Evolutionary conservation across 1,139 yeast genomes (phyloP), one percentile per base, ranked within the genome.

Genomic region (Blastobotrys elegans): DNA sequence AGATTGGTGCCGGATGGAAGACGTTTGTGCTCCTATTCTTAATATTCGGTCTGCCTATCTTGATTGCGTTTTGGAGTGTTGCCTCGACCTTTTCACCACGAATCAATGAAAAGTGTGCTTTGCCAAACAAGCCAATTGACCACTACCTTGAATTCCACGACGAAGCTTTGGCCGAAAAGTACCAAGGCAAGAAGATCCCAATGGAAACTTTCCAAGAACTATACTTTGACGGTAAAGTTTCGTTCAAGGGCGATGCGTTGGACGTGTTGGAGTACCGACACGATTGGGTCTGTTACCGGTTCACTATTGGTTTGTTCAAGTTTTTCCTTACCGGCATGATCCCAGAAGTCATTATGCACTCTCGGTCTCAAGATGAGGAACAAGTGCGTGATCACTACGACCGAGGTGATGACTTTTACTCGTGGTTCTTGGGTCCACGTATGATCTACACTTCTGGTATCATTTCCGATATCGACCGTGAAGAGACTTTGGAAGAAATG

Each of bases 371-470:
- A 72, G 96, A 89, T 65, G 96, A 89, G 72, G 97, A 88, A 70
- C 97, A 88, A 71, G 96, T 88, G 50, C 81, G 96, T 69, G 96
- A 84, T 63, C 96, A 89, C 71, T 88, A 88, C 69, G 97, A 89
- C 73, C 85, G 97, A 60, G 96, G 97, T 69, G 96, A 88, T 65
- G 96, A 89, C 70, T 88, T 89, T 69, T 89, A 88, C 78, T 73
- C 89, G 49, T 88, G 95, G 94, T 88, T 88, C 73, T 75, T 88
- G 60, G 97, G 96, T 50, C 95, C 95, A 56, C 81, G 96, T 69
- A 88, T 88, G 96, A 77, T 88, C 65, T 89, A 88, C 71, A 89
- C 96, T 41, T 82, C 94, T 31, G 96, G 97, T 64, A 73, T 86
- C 49, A 82, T 89, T 62, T 68, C 80, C 52, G 95, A 88, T 66